Conservation (phyloP, 2,329 filamentous ascomycete species). For the Colletotrichum melonis region DNA sequence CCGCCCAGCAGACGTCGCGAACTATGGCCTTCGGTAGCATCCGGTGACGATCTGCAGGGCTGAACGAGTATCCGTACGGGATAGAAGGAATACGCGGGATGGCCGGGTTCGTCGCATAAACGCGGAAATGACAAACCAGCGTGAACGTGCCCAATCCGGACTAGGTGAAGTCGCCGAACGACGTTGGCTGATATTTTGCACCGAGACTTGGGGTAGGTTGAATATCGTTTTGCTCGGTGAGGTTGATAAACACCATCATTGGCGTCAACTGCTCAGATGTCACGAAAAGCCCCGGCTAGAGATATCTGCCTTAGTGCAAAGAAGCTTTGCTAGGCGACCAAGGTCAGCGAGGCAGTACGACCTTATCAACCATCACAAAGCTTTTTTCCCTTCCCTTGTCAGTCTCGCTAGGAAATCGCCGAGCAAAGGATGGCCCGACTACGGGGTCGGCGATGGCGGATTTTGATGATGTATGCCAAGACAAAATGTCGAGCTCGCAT, state of each 20-base stretch:
- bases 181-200: neutral
- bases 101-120: constrained; percentile 2
- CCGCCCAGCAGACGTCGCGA: neutral
- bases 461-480: constrained; percentile 31
- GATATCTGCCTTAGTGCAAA: neutral
- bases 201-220: too few species aligned
- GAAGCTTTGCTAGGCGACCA: neutral
- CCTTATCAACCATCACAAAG: neutral
- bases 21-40: neutral
- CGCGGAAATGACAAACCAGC: neutral
- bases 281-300: neutral
- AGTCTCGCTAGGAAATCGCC: neutral
- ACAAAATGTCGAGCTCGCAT: neutral
- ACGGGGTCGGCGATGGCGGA: neutral
- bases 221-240: neutral
- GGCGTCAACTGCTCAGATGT: neutral
- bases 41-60: neutral
- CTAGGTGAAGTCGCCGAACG: neutral
- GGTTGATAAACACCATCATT: neutral
- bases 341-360: neutral
- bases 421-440: constrained; percentile 2
- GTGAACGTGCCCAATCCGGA: neutral
- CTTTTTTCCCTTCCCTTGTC: neutral
- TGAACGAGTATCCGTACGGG: neutral
- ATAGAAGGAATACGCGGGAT: neutral